Conservation (phyloP, 768 basidiomycete genomes). For the Termitomyces sp. region DNA sequence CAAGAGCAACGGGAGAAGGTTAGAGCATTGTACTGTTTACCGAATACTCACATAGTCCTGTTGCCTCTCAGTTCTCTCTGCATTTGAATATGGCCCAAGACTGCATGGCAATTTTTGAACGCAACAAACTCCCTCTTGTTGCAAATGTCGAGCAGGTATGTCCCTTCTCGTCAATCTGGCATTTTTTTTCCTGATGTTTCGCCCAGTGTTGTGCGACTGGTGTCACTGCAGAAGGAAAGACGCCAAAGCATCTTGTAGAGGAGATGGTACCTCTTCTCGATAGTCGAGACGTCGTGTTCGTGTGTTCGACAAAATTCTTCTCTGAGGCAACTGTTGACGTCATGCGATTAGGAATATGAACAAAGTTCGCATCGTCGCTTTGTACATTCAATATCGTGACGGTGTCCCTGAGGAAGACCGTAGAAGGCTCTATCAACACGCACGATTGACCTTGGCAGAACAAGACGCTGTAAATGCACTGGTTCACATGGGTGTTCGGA, state of each 20-base stretch:
- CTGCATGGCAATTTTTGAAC: slow-evolving; percentile 92
- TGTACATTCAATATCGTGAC: slow-evolving; percentile 92
- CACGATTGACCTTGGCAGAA: slow-evolving; percentile 78
- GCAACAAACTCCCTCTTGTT: slow-evolving; percentile 73
- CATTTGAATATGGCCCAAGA: slow-evolving; percentile 98
- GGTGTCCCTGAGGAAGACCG: slow-evolving; percentile 99
- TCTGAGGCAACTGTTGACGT: background rate
- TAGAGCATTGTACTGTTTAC: slow-evolving; percentile 4
- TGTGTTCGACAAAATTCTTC: background rate
- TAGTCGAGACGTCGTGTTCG: slow-evolving; percentile 77
- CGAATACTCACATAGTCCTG: background rate
- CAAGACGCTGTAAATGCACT: slow-evolving; percentile 93
- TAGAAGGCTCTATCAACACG: slow-evolving; percentile 91
- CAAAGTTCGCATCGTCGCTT: slow-evolving; percentile 94
- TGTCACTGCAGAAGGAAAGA: slow-evolving; percentile 83
- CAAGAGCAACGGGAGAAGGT: slow-evolving; percentile 96
- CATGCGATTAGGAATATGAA: slow-evolving; percentile 61
- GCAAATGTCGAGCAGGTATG: slow-evolving; percentile 87
- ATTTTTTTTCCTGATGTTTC: background rate
- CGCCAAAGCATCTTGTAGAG: slow-evolving; percentile 92
- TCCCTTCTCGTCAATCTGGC: slow-evolving; percentile 14
- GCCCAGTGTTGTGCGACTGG: slow-evolving; percentile 90
- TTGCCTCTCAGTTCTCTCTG: slow-evolving; percentile 73
- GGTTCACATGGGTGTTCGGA: slow-evolving; percentile 73
- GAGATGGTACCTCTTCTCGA: slow-evolving; percentile 98